Base-by-base conservation (phyloP, 805 yeast genomes). In the Starmerella floricola region DNA sequence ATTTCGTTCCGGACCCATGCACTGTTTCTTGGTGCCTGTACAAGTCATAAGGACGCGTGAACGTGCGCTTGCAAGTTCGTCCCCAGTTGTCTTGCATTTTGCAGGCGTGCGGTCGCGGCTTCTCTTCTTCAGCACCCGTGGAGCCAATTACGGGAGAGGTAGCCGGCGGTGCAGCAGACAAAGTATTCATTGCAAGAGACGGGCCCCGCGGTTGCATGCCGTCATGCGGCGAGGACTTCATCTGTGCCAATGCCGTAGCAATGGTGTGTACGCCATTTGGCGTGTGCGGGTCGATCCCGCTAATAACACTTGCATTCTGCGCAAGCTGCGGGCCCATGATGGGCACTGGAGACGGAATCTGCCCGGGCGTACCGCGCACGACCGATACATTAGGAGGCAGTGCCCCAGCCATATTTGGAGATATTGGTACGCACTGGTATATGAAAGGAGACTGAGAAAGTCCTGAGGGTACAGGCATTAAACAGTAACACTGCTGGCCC, bases 1-100 rank as follows among this genome's bases (percentile, higher is more conserved):
- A 74, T 52, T 80, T 80, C 62, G 85, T 78, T 58, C 78, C 79
- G 37, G 80, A 69, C 1, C 95, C 87, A 61, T 88, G 97, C 41
- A 88, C 87, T 0, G 96, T 87, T 55, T 87, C 94, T 60, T 87
- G 95, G 62, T 88, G 97, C 57, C 97, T 74, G 24, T 85, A 79
- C 56, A 88, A 68, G 65, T 88, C 97, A 58, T 88, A 88, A 16
- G 95, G 93, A 57, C 97, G 73, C 17, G 95, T 83, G 56, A 88
- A 88, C 55, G 76, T 75, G 62, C 79, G 82, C 49, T 70, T 63
- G 61, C 94, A 83, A 18, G 74, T 72, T 15, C 37, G 36, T 39
- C 48, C 45, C 48, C 48, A 45, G 21, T 24, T 16, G 37, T 41
- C 48, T 8, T 19, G 34, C 42, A 45, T 37, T n/a, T 37, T 31